Percentiles rank a stretch among this genome's conserved stretches.
phyloP scores from a whole-genome alignment of 1,284 basidiomycete genomes.

The Veloboletus limbatus region DNA sequence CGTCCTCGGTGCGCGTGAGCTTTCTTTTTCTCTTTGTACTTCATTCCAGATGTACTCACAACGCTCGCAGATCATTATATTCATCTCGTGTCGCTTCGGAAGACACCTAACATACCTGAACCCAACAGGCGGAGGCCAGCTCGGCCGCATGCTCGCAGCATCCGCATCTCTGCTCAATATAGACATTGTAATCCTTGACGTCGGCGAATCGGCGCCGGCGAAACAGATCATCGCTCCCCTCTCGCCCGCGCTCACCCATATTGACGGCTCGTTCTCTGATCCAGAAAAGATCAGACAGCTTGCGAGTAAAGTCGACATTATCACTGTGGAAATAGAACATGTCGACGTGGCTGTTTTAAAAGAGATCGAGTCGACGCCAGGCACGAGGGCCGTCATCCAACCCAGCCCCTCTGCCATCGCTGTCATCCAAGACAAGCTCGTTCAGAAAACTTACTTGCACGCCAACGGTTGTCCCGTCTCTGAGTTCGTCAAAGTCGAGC shows the following conservation, averaged over 20 bases:
- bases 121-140: constrained; percentile 87
- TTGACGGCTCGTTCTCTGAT: constrained; percentile 90
- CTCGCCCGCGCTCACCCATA: constrained; percentile 54
- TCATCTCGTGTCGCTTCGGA: background rate
- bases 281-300: constrained; percentile 79
- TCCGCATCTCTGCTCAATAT: constrained; percentile 89
- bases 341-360: constrained; percentile 82
- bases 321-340: constrained; percentile 98
- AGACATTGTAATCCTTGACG: constrained; percentile 86
- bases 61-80: constrained; percentile 11
- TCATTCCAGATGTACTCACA: constrained; percentile 5
- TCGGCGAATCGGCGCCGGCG: constrained; percentile 78
- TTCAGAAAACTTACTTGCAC: constrained; percentile 81
- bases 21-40: background rate
- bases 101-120: constrained; percentile 12
- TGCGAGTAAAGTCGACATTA: constrained; percentile 78
- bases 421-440: constrained; percentile 94
- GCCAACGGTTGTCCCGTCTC: constrained; percentile 68
- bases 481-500: constrained; percentile 64
- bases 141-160: constrained; percentile 95
- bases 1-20: constrained; percentile 31
- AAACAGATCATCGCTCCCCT: constrained; percentile 81
- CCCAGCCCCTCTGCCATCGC: constrained; percentile 84
- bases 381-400: constrained; percentile 62
- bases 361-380: constrained; percentile 49